Conservation (phyloP, 2,329 filamentous ascomycete species). For the Claviceps africana region DNA sequence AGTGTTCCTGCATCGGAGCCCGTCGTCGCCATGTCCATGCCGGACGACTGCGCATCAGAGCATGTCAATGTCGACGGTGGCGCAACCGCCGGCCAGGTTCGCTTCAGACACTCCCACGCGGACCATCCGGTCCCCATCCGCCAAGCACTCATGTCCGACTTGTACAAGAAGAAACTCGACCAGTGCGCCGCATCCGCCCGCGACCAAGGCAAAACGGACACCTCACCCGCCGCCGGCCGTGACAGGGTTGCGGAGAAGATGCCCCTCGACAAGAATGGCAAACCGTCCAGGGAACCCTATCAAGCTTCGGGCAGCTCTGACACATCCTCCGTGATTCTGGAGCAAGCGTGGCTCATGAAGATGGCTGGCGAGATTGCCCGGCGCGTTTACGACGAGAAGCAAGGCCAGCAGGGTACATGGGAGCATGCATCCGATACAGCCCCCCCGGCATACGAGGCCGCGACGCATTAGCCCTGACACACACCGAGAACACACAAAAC, state of each 20-base stretch:
- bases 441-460: slow-evolving; percentile 48
- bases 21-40: slow-evolving; percentile 39
- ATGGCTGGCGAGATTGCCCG: slow-evolving; percentile 86
- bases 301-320: slow-evolving; percentile 26
- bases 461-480: slow-evolving; percentile 9
- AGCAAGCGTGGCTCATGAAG: slow-evolving; percentile 80
- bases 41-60: slow-evolving; percentile 45
- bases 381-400: slow-evolving; percentile 78
- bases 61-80: slow-evolving; percentile 13
- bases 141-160: slow-evolving; percentile 14
- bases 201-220: slow-evolving; percentile 9
- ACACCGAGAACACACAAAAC: too few relatives aligned
- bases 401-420: slow-evolving; percentile 23
- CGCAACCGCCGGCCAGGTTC: slow-evolving; percentile 25
- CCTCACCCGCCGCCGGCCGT: background rate
- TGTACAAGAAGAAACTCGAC: slow-evolving; percentile 12
- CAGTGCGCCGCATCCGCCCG: slow-evolving; percentile 11
- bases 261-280: slow-evolving; percentile 16
- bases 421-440: slow-evolving; percentile 38
- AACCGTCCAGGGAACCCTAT: slow-evolving; percentile 14
- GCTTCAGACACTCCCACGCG: slow-evolving; percentile 20
- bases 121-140: slow-evolving; percentile 7
- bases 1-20: slow-evolving; percentile 48
- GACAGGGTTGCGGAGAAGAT: slow-evolving; percentile 11
- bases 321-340: slow-evolving; percentile 47